phyloP scores from a whole-genome alignment of 371 early-diverging fungal species.

The Vairimorpha necatrix region DNA sequence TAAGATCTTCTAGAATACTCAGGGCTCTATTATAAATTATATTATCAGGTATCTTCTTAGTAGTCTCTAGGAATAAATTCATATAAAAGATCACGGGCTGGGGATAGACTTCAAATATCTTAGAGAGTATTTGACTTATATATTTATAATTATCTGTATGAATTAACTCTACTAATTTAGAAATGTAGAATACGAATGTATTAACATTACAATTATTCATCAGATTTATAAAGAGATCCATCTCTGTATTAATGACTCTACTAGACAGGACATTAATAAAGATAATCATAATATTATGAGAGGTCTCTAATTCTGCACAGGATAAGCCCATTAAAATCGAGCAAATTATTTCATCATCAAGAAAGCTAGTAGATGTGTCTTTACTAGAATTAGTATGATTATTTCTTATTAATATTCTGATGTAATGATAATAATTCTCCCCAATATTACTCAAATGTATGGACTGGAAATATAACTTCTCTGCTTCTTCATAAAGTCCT shows the following conservation, averaged over 20 bases:
- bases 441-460: conserved; percentile 48
- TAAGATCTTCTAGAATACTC: neutral
- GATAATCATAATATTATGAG: conserved; percentile 35
- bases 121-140: neutral
- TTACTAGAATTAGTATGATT: neutral
- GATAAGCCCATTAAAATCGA: conserved; percentile 50
- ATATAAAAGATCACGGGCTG: conserved; percentile 7
- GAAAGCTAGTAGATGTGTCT: neutral
- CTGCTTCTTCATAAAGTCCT: conserved; percentile 43
- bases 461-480: conserved; percentile 55
- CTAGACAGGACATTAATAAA: conserved; percentile 40
- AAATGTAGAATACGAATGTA: conserved; percentile 55
- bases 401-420: conserved; percentile 22
- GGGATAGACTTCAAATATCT: conserved; percentile 10
- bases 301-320: conserved; percentile 27
- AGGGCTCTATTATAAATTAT: neutral
- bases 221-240: conserved; percentile 37
- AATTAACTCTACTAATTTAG: conserved; percentile 46
- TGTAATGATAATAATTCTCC: conserved; percentile 56
- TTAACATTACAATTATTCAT: conserved; percentile 38
- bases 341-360: conserved; percentile 43
- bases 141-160: neutral
- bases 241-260: conserved; percentile 9
- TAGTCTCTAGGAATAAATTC: neutral
- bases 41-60: neutral